A percentile compares a stretch with the other conserved stretches of the same genome.
These are phyloP conservation scores for Ustilaginoidea virens DNA, from an alignment of 2,329 filamentous ascomycete genomes.

Conservation along the genomic window DNA sequence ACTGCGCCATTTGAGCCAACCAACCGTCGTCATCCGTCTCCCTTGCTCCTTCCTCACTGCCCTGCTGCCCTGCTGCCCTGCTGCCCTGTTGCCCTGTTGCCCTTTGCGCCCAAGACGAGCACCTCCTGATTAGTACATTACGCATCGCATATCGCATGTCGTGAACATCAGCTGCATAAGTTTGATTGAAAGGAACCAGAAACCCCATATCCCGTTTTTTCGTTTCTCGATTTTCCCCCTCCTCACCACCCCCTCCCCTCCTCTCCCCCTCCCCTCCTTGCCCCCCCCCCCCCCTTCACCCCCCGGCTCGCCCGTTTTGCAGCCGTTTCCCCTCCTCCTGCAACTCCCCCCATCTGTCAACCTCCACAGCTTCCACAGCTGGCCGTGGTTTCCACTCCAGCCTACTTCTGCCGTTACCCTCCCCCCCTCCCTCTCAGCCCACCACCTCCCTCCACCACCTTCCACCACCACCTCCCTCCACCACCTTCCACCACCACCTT, in stretches of 20 bases:
- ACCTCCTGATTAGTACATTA: too few relatives aligned
- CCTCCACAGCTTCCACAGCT: constrained; percentile 5
- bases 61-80: constrained; percentile 1
- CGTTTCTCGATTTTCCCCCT: background rate
- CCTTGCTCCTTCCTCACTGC: constrained; percentile 3
- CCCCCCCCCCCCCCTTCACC: background rate
- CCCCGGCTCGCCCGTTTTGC: constrained; percentile 4
- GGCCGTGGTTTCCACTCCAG: constrained; percentile 4
- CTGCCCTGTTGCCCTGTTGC: background rate
- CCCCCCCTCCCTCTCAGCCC: constrained; percentile 7
- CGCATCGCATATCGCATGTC: too few relatives aligned
- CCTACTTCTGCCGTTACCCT: constrained; percentile 6
- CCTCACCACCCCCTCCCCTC: background rate
- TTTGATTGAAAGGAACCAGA: too few relatives aligned
- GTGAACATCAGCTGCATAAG: too few relatives aligned
- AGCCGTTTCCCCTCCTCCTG: constrained; percentile 5
- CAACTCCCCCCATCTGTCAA: constrained; percentile 5
- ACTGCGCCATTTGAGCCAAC: constrained; percentile 18
- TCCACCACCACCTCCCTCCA: constrained; percentile 7
- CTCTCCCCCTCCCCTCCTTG: background rate
- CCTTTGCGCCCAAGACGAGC: background rate
- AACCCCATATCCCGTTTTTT: constrained; percentile 1
- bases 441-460: constrained; percentile 9
- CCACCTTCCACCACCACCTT: constrained; percentile 7
- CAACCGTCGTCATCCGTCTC: constrained; percentile 17